A percentile compares a stretch with the other conserved stretches of the same genome.
These are phyloP conservation scores for Eucalyptus tenuipes DNA, from an alignment of 345 rosid species.

Conservation along the genomic window DNA sequence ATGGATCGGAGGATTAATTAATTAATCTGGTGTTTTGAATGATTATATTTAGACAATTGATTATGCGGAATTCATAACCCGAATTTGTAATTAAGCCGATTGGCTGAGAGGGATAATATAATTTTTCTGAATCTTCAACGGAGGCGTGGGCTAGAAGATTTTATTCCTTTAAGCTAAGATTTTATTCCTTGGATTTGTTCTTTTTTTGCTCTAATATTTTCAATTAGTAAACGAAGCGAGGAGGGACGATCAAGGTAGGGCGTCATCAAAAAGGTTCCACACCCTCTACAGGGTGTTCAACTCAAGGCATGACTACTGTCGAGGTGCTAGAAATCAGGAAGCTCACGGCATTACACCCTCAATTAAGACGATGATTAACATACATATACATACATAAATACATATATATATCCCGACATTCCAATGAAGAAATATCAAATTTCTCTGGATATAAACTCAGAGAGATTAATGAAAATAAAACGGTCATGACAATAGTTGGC, in stretches of 20 bases:
- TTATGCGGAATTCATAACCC: background rate
- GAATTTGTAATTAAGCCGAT: background rate
- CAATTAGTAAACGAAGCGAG: background rate
- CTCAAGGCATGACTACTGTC: background rate
- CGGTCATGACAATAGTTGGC: too few species aligned
- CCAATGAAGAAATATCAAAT: background rate
- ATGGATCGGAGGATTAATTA: background rate
- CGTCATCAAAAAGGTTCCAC: background rate
- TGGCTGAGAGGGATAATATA: background rate
- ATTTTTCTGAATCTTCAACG: background rate
- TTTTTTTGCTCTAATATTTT: too few species aligned
- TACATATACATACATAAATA: accelerated
- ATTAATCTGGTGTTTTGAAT: background rate
- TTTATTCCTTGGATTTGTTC: background rate
- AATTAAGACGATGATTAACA: background rate
- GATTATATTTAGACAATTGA: background rate
- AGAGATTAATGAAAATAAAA: too few species aligned
- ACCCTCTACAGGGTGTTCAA: background rate
- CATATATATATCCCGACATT: background rate
- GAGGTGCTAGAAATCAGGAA: too few species aligned
- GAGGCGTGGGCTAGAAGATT: background rate
- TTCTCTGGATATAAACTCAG: background rate
- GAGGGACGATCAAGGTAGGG: background rate
- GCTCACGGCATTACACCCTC: background rate
- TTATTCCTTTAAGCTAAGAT: background rate